Percentiles rank a stretch among this genome's conserved stretches.
These are phyloP conservation scores for Haplosporangium sp. DNA, from an alignment of 371 early-diverging fungal species.

Conservation along the genomic window DNA sequence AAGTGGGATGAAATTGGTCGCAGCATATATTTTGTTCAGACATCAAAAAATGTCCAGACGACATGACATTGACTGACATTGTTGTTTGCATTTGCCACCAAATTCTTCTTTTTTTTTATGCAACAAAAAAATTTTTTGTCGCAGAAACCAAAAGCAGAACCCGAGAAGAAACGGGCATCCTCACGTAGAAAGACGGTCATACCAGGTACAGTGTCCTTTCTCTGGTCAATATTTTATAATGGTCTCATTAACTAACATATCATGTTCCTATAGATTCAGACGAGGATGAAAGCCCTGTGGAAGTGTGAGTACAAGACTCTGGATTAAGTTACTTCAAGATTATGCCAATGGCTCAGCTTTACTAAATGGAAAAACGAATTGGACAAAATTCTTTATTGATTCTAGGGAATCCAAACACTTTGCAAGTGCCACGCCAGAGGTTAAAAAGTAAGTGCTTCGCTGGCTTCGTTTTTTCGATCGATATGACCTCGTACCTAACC, in stretches of 20 bases:
- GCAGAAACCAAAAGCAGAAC: conserved; percentile 29
- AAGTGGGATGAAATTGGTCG: neutral
- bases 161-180: conserved; percentile 25
- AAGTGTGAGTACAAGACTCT: conserved; percentile 27
- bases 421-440: conserved; percentile 13
- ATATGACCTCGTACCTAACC: neutral
- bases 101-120: conserved; percentile 8
- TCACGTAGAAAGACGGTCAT: conserved; percentile 38
- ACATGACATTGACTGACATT: neutral
- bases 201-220: conserved; percentile 14
- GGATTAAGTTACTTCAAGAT: neutral
- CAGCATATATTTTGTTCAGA: neutral
- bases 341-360: neutral
- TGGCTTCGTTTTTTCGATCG: neutral
- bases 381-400: neutral
- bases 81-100: conserved; percentile 51
- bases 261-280: conserved; percentile 26
- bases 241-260: too few relatives aligned
- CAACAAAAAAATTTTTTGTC: neutral
- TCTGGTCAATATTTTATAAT: too few relatives aligned
- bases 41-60: neutral
- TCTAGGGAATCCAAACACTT: conserved; percentile 51
- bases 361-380: neutral
- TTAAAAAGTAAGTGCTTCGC: conserved; percentile 19
- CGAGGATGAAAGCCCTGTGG: conserved; percentile 28